Conservation (phyloP, 495 filamentous ascomycete genomes). For the Cudoniella acicularis region DNA sequence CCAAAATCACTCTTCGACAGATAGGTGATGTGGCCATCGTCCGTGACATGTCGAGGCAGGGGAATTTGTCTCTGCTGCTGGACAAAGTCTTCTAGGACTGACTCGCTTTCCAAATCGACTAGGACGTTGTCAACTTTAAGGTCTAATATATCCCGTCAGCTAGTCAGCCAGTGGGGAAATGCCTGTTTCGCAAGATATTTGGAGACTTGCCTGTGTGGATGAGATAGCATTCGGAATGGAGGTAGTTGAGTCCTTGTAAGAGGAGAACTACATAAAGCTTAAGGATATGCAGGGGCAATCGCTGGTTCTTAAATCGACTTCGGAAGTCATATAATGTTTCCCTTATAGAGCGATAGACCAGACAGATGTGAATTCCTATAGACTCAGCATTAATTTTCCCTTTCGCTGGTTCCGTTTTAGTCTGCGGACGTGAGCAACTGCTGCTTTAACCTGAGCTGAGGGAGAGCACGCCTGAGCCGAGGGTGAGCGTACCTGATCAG, state of each 20-base stretch:
- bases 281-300: not conserved
- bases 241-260: not conserved
- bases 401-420: no score
- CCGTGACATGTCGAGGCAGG: not conserved
- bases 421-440: no score
- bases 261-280: not conserved
- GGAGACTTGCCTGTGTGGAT: not conserved
- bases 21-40: slow-evolving; percentile 35
- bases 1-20: slow-evolving; percentile 38
- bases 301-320: not conserved
- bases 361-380: not conserved
- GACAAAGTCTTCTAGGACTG: not conserved
- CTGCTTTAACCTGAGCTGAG: no score
- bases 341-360: not conserved
- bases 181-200: not conserved
- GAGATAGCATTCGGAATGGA: slow-evolving; percentile 1
- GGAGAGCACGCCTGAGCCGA: no score
- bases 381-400: no score
- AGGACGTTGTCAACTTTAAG: not conserved
- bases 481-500: no score
- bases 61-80: not conserved
- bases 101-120: not conserved
- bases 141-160: not conserved
- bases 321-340: not conserved
- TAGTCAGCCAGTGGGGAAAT: not conserved